Evolutionary conservation across 2,329 filamentous ascomycete genomes (phyloP).

Genomic region (Colletotrichum somersetense): DNA sequence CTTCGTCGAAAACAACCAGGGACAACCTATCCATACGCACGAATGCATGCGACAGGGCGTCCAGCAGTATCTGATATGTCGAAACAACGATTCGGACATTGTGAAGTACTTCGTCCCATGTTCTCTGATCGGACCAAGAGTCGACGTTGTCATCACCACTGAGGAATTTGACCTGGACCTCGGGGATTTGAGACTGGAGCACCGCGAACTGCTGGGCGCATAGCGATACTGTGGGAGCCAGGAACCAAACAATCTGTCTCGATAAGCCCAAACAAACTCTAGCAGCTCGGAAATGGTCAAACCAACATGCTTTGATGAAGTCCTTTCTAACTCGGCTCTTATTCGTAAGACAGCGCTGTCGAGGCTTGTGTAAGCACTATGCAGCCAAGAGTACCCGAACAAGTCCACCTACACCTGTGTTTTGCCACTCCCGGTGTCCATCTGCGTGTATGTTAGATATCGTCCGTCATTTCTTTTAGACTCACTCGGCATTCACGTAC

Average conservation of each 20-base stretch:
- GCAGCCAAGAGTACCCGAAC: slow-evolving; percentile 6
- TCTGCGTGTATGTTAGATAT: slow-evolving; percentile 59
- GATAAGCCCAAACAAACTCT: slow-evolving; percentile 2
- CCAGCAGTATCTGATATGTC: slow-evolving; percentile 79
- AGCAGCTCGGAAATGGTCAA: background rate
- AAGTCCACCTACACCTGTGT: slow-evolving; percentile 74
- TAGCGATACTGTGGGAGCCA: slow-evolving; percentile 77
- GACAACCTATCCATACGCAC: slow-evolving; percentile 73
- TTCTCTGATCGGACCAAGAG: slow-evolving; percentile 74
- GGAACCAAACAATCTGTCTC: slow-evolving; percentile 75
- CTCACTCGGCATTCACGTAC: slow-evolving; percentile 56
- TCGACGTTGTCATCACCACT: slow-evolving; percentile 78
- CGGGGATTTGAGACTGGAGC: slow-evolving; percentile 70
- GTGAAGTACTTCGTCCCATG: slow-evolving; percentile 76
- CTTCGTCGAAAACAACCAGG: slow-evolving; percentile 87
- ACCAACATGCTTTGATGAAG: slow-evolving; percentile 65
- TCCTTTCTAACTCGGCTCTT: slow-evolving; percentile 70
- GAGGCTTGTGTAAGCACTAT: slow-evolving; percentile 42
- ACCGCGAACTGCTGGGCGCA: slow-evolving; percentile 75
- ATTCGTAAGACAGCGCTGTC: slow-evolving; percentile 76
- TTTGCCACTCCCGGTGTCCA: slow-evolving; percentile 86
- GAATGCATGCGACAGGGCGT: slow-evolving; percentile 82
- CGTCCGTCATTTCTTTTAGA: background rate
- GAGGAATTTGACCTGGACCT: slow-evolving; percentile 71
- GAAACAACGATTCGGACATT: slow-evolving; percentile 81